Conservation (phyloP, 129 eudicot species). For the Heracleum sosnowskyi region DNA sequence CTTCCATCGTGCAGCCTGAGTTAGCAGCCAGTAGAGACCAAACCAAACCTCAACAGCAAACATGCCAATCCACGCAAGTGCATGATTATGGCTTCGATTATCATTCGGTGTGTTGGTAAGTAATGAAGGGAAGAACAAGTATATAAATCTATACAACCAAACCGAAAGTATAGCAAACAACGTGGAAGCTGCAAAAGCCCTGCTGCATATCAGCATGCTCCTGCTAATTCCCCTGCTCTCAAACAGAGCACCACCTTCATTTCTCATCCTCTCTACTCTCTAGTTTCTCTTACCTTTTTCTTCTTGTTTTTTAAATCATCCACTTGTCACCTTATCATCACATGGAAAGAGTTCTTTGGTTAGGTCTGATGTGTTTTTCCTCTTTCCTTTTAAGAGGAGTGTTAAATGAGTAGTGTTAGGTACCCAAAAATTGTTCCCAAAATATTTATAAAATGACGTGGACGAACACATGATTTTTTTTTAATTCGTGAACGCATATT, state of each 20-base stretch:
- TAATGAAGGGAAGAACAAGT: conserved; percentile 4
- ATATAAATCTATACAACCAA: conserved; percentile 6
- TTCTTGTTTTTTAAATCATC: too few species aligned
- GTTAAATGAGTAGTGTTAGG: too few species aligned
- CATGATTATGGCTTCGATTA: conserved; percentile 10
- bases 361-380: too few species aligned
- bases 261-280: background rate
- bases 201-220: too few species aligned
- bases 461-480: too few species aligned
- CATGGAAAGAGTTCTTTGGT: too few species aligned
- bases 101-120: background rate
- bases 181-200: conserved; percentile 1
- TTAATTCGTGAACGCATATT: too few species aligned
- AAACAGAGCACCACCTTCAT: background rate
- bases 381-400: too few species aligned
- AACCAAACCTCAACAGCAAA: conserved; percentile 58
- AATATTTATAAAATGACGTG: too few species aligned
- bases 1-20: conserved; percentile 68
- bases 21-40: conserved; percentile 64
- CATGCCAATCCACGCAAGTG: conserved; percentile 40
- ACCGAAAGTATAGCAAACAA: background rate
- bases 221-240: background rate
- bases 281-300: background rate
- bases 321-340: too few species aligned
- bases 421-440: too few species aligned